A percentile compares a stretch with the other conserved stretches of the same genome.
phyloP scores from a whole-genome alignment of 2,329 filamentous ascomycete genomes.

The Rhexocercosporidium sp. region DNA sequence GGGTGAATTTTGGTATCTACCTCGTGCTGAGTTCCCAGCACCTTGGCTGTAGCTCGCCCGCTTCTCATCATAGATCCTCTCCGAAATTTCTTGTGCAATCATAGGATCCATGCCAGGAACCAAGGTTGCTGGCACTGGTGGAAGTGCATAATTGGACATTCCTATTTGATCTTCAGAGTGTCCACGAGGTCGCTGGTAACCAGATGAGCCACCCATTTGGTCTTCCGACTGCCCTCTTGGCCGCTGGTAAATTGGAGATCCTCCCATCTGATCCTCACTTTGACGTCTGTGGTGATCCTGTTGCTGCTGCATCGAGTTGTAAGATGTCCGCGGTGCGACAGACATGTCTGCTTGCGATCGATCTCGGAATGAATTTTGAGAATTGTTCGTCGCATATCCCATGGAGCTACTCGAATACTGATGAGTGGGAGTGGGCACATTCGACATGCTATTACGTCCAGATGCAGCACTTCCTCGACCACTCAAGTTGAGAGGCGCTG shows the following conservation, averaged over 20 bases:
- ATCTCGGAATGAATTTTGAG: constrained; percentile 36
- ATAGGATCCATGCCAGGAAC: constrained; percentile 65
- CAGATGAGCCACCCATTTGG: not conserved
- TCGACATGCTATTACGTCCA: constrained; percentile 33
- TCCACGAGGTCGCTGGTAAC: constrained; percentile 28
- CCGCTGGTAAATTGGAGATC: constrained; percentile 4
- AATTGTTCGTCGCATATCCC: constrained; percentile 35
- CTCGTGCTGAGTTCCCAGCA: constrained; percentile 48
- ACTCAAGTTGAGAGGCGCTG: constrained; percentile 40
- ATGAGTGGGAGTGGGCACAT: constrained; percentile 27
- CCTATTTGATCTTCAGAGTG: constrained; percentile 31
- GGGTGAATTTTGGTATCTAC: constrained; percentile 41
- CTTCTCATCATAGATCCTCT: constrained; percentile 62
- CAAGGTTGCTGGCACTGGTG: constrained; percentile 60
- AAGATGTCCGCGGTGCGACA: constrained; percentile 36
- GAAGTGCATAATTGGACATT: constrained; percentile 46
- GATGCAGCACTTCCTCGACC: constrained; percentile 36
- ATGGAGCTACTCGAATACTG: constrained; percentile 37
- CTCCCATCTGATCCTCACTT: constrained; percentile 10
- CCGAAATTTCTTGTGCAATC: constrained; percentile 61
- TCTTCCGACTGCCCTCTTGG: constrained; percentile 12
- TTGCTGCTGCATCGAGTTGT: constrained; percentile 30
- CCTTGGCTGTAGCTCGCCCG: constrained; percentile 52
- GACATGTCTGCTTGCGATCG: constrained; percentile 31
- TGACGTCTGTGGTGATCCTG: constrained; percentile 21